A percentile compares a stretch with the other conserved stretches of the same genome.
These are phyloP conservation scores for Sherardia arvensis DNA, from an alignment of 257 asterid species.

Conservation along the genomic window DNA sequence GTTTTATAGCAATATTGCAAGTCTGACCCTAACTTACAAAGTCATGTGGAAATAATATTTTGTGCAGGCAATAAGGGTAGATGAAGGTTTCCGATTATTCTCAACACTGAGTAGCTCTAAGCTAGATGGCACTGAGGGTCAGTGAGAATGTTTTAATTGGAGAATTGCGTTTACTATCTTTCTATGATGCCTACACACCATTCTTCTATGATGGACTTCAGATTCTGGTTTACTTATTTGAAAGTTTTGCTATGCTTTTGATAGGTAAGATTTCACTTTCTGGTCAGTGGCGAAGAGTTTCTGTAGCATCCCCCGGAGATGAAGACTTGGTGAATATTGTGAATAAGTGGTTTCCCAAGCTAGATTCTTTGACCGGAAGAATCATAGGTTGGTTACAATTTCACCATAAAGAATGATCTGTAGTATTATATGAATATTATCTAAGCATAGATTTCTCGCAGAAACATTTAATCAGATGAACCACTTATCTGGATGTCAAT, in stretches of 20 bases:
- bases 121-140: slow-evolving; percentile 58
- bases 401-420: not conserved
- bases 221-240: not conserved
- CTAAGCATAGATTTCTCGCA: slow-evolving; percentile 21
- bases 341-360: slow-evolving; percentile 59
- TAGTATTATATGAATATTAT: not conserved
- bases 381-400: slow-evolving; percentile 46
- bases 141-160: not conserved
- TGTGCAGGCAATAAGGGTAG: slow-evolving; percentile 73
- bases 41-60: not conserved
- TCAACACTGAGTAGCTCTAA: slow-evolving; percentile 78
- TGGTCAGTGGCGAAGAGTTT: slow-evolving; percentile 81
- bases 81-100: slow-evolving; percentile 64
- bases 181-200: not conserved
- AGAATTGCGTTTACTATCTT: not conserved
- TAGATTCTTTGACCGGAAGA: slow-evolving; percentile 42
- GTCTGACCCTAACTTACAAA: not conserved
- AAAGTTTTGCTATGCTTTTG: not conserved
- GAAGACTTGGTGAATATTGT: slow-evolving; percentile 53
- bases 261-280: slow-evolving; percentile 62
- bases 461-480: slow-evolving; percentile 62
- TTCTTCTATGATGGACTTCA: not conserved
- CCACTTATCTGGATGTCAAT: slow-evolving; percentile 36
- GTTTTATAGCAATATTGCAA: not conserved
- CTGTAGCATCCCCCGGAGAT: slow-evolving; percentile 43